Conservation (phyloP, 2,329 filamentous ascomycete genomes). For the Neoscytalidium dimidiatum region DNA sequence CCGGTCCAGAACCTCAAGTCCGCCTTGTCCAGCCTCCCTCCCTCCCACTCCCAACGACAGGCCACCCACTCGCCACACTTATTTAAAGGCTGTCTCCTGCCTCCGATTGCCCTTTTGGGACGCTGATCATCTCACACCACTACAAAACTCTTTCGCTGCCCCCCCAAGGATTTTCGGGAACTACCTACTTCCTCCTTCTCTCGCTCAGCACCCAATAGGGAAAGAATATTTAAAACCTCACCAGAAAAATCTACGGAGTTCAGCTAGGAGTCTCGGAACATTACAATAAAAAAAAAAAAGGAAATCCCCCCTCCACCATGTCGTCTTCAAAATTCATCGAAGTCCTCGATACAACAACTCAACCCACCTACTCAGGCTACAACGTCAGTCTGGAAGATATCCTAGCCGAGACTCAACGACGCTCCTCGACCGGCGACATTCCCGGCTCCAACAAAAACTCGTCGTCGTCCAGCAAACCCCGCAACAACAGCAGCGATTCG, state of each 20-base stretch:
- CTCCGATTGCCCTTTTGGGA: neutral
- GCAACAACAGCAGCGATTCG: slow-evolving; percentile 17
- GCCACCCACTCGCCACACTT: neutral
- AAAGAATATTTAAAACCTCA: neutral
- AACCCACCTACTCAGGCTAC: slow-evolving; percentile 34
- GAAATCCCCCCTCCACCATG: slow-evolving; percentile 22
- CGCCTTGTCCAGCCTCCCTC: neutral
- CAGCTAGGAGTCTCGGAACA: neutral
- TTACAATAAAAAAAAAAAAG: neutral
- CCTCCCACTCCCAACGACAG: neutral
- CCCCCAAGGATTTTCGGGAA: neutral
- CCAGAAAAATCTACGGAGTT: neutral
- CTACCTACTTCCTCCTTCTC: neutral
- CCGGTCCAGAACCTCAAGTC: neutral
- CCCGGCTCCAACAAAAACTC: neutral
- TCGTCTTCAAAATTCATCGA: slow-evolving; percentile 43
- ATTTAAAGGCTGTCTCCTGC: neutral
- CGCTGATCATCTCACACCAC: neutral
- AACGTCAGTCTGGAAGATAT: slow-evolving; percentile 43
- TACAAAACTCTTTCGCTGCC: neutral
- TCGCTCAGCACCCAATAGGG: neutral
- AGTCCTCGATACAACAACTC: slow-evolving; percentile 37
- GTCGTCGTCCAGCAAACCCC: neutral
- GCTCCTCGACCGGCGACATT: slow-evolving; percentile 22
- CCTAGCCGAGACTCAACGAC: slow-evolving; percentile 39